Base-by-base conservation (phyloP, 1,139 yeast genomes). In the Petasospora fabianii region DNA sequence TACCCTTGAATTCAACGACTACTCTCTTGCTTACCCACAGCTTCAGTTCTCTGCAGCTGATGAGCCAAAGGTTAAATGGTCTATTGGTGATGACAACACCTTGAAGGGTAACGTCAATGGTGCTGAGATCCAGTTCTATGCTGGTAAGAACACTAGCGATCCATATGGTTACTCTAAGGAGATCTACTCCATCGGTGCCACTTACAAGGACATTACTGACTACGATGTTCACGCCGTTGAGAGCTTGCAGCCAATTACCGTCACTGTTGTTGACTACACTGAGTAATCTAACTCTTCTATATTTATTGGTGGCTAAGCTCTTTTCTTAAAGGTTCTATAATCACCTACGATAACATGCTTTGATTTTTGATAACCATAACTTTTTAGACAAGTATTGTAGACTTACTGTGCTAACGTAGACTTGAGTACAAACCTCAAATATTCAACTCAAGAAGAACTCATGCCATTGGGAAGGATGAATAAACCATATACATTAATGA, bases 111-210 rank as follows among this genome's bases (percentile, higher is more conserved):
- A 11, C n/a, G 13, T 21, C 18, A 15, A 27, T 13, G 35, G 33
- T 11, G 12, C 14, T 4, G 15, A 6, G 9, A 19, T 35, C 16
- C 32, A 20, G 4, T 42, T 42, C 38, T 42, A 34, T 31, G 46
- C 46, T 24, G 46, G 30, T 10, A 36, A 34, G 34, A 32, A 40
- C 28, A 29, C 35, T 17, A 12, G 13, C n/a, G 46, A 42, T 18
- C 44, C 43, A 16, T 42, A 39, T 33, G 24, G 32, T 24, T 43
- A 37, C 38, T 66, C 75, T 24, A 35, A 54, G 28, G 19, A 24
- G 24, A 6, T 17, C 17, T 43, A 21, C 30, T 26, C 38, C 17
- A 30, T 43, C 34, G 46, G 44, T 37, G 39, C 37, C 17, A 27
- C 36, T 10, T 16, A 21, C 11, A 31, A 21, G 4, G 8, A 15